Conservation (phyloP, 2,329 filamentous ascomycete species). For the Exophiala sp. region DNA sequence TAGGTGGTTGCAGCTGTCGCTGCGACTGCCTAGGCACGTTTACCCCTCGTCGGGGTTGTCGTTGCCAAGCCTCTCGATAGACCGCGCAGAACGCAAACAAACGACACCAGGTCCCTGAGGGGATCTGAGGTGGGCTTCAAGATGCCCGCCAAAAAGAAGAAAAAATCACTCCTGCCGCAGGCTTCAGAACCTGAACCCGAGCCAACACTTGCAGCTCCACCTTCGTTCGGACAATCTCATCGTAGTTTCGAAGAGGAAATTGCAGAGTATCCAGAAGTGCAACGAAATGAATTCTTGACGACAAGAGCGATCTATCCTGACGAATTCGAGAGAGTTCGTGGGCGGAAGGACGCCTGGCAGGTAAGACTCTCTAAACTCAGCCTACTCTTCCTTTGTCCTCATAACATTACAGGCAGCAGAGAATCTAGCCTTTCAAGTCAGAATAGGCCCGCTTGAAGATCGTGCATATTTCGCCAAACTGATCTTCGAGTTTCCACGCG, state of each 20-base stretch:
- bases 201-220: conserved; percentile 3
- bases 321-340: conserved; percentile 24
- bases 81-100: background rate
- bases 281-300: conserved; percentile 25
- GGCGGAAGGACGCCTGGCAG: conserved; percentile 27
- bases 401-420: conserved; percentile 17
- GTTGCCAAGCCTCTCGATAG: conserved; percentile 13
- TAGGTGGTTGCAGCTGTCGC: conserved; percentile 24
- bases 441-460: conserved; percentile 21
- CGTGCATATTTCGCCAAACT: conserved; percentile 24
- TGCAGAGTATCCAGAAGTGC: conserved; percentile 23
- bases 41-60: conserved; percentile 12
- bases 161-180: conserved; percentile 9
- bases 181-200: conserved; percentile 3
- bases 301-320: conserved; percentile 26
- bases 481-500: conserved; percentile 27
- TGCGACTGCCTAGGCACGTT: conserved; percentile 20
- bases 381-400: background rate
- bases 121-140: conserved; percentile 13
- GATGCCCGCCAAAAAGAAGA: conserved; percentile 19
- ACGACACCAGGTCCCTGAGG: conserved; percentile 10
- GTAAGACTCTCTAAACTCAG: conserved; percentile 4
- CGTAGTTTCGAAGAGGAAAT: conserved; percentile 22
- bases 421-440: conserved; percentile 26
- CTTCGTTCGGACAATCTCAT: conserved; percentile 20